Percentiles rank a stretch among this genome's conserved stretches.
Evolutionary conservation across 2,329 filamentous ascomycete genomes (phyloP).

Genomic region (Colletotrichum magnum): DNA sequence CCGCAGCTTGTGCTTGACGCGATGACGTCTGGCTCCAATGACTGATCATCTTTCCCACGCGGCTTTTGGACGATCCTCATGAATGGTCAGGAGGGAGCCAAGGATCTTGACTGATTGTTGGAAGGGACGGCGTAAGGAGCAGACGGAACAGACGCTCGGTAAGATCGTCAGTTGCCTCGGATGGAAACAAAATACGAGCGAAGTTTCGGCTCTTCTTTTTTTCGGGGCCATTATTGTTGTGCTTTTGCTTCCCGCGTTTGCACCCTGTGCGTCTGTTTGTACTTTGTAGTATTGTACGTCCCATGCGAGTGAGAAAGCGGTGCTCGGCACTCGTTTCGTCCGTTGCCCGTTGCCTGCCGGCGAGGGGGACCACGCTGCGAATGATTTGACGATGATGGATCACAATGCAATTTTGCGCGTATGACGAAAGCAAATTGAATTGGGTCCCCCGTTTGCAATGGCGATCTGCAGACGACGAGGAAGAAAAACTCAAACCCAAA

Average conservation of each 20-base stretch:
- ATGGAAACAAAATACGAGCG: background rate
- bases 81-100: background rate
- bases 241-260: no score
- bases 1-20: background rate
- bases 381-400: slow-evolving; percentile 7
- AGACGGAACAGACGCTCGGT: background rate
- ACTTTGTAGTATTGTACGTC: background rate
- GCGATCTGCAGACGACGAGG: slow-evolving; percentile 31
- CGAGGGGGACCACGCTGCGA: background rate
- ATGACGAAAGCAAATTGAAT: slow-evolving; percentile 26
- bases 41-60: slow-evolving; percentile 6
- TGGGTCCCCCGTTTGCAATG: slow-evolving; percentile 27
- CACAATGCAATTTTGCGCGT: slow-evolving; percentile 5
- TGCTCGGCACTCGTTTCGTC: background rate
- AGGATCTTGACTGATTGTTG: background rate
- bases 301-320: background rate
- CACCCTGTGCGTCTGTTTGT: background rate
- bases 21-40: slow-evolving; percentile 14
- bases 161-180: slow-evolving; percentile 3
- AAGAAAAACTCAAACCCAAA: slow-evolving; percentile 15
- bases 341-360: background rate
- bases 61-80: slow-evolving; percentile 2
- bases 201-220: no score
- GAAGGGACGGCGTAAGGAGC: background rate
- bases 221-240: no score